Evolutionary conservation across 257 asterid species (phyloP).

Genomic region (Solanum gracilifrons): DNA sequence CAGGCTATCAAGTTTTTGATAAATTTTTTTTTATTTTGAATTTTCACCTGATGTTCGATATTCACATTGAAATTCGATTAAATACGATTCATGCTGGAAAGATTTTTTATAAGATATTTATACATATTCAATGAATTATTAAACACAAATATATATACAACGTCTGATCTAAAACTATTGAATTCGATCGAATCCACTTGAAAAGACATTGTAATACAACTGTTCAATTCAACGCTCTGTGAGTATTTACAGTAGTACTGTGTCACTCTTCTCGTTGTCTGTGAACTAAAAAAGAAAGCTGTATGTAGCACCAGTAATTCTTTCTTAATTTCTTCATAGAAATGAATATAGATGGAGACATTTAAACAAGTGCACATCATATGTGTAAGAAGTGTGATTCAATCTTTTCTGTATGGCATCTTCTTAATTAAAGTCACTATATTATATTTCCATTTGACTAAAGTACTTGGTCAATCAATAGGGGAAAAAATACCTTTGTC

Average conservation of each 20-base stretch:
- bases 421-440: neutral
- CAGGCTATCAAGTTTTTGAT: too few species aligned
- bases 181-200: fast-evolving
- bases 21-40: too few species aligned
- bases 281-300: neutral
- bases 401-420: neutral
- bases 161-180: too few species aligned
- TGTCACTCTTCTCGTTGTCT: neutral
- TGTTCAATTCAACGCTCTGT: neutral
- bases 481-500: neutral
- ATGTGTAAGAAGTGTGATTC: neutral
- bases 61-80: too few species aligned
- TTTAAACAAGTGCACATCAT: neutral
- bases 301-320: neutral
- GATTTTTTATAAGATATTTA: too few species aligned
- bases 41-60: too few species aligned
- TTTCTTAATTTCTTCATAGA: neutral
- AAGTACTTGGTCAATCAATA: neutral
- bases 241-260: neutral
- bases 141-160: too few species aligned
- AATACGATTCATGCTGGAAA: too few species aligned
- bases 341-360: neutral
- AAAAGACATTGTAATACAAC: neutral
- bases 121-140: too few species aligned
- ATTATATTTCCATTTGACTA: neutral